These are phyloP conservation scores for Cryptococcus sp. DNA, from an alignment of 1,284 basidiomycete genomes.

Conservation along the genomic window DNA sequence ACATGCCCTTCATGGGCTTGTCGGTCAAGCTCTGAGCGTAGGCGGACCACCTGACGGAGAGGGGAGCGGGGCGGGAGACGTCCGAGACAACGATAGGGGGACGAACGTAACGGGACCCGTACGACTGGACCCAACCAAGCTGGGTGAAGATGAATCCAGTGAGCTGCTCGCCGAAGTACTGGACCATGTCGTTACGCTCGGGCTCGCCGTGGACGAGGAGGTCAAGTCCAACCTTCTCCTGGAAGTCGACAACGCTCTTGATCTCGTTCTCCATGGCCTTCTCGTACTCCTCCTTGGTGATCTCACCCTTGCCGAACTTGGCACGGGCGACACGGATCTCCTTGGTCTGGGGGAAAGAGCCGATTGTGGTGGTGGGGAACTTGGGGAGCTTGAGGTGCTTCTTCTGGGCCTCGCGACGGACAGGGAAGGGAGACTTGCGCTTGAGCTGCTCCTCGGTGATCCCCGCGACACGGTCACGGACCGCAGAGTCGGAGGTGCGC, in stretches of 20 bases:
- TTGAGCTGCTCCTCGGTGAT: constrained; percentile 85
- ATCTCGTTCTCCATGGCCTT: constrained; percentile 99
- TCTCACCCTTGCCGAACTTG: constrained; percentile 89
- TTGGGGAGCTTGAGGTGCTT: constrained; percentile 86
- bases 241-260: constrained; percentile 88
- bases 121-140: constrained; percentile 99
- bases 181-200: constrained; percentile 99
- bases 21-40: constrained; percentile 94
- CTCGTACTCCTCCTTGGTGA: constrained; percentile 86
- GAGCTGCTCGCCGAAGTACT: constrained; percentile 98
- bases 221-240: constrained; percentile 94
- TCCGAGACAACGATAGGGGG: constrained; percentile 99
- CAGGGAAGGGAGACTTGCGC: constrained; percentile 86
- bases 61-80: constrained; percentile 86
- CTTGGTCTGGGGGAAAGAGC: constrained; percentile 99
- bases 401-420: constrained; percentile 84
- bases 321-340: constrained; percentile 96
- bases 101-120: constrained; percentile 81
- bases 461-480: constrained; percentile 90
- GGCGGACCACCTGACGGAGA: constrained; percentile 96
- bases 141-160: constrained; percentile 82
- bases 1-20: constrained; percentile 99
- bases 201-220: constrained; percentile 99
- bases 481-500: constrained; percentile 87
- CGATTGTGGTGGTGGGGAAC: constrained; percentile 99